Conservation (phyloP, 768 basidiomycete species). For the Psilocybe cyanescens region DNA sequence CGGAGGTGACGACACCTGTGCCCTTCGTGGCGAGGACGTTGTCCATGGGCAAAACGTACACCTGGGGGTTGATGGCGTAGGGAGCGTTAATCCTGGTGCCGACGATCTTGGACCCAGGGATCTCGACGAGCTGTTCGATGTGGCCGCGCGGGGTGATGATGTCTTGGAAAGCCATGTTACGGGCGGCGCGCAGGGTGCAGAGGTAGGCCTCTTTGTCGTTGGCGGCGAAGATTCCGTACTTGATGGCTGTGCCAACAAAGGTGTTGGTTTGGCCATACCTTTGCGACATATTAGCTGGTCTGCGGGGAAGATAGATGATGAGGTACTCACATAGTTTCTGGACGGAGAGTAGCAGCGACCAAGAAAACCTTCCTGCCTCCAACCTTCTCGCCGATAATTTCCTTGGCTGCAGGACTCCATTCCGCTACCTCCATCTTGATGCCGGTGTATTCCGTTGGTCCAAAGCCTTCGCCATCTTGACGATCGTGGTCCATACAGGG, state of each 20-base stretch:
- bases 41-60: slow-evolving; percentile 99
- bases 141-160: slow-evolving; percentile 74
- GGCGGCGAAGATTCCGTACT: slow-evolving; percentile 91
- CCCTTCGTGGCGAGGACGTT: slow-evolving; percentile 97
- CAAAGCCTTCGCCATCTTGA: slow-evolving; percentile 90
- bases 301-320: slow-evolving; percentile 4
- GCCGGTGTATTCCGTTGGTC: slow-evolving; percentile 94
- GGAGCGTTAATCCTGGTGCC: slow-evolving; percentile 93
- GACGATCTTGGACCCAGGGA: slow-evolving; percentile 79
- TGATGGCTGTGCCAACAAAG: slow-evolving; percentile 89
- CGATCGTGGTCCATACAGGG: slow-evolving; percentile 99
- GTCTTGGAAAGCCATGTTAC: slow-evolving; percentile 99
- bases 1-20: slow-evolving; percentile 97
- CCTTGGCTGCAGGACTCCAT: slow-evolving; percentile 76
- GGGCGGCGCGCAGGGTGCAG: slow-evolving; percentile 85
- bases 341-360: slow-evolving; percentile 94
- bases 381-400: slow-evolving; percentile 65
- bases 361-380: slow-evolving; percentile 85
- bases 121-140: slow-evolving; percentile 71
- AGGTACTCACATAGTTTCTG: slow-evolving; percentile 87
- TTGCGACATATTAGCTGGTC: slow-evolving; percentile 3
- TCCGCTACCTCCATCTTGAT: slow-evolving; percentile 93
- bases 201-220: slow-evolving; percentile 89
- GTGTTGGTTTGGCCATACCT: slow-evolving; percentile 99
- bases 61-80: slow-evolving; percentile 78